Conservation (phyloP, 495 filamentous ascomycete genomes). For the Tuber melanosporum region DNA sequence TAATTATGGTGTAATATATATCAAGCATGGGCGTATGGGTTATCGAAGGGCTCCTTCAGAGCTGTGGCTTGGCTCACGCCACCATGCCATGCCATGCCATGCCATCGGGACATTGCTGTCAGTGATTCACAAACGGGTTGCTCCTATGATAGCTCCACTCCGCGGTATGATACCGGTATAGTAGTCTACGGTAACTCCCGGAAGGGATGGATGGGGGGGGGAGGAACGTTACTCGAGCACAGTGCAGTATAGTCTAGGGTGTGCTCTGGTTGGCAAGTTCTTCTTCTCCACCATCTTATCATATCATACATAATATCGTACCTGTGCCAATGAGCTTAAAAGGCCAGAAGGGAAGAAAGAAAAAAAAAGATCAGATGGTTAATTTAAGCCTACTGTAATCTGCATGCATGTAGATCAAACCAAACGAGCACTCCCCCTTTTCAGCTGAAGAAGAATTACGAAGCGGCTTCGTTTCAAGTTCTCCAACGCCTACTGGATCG, state of each 20-base stretch:
- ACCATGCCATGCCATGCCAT: not conserved
- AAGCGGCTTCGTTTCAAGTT: not conserved
- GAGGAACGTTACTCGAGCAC: too few species aligned
- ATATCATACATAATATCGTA: too few species aligned
- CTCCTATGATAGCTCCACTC: not conserved
- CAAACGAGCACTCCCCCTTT: not conserved
- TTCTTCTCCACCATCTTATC: too few species aligned
- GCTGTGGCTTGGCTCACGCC: not conserved
- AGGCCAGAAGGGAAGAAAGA: not conserved
- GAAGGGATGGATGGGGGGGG: too few species aligned
- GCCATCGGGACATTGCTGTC: not conserved
- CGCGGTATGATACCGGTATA: not conserved
- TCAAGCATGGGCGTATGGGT: too few species aligned
- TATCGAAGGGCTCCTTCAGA: not conserved
- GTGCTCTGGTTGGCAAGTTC: not conserved
- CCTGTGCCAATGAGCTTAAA: not conserved
- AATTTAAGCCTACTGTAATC: not conserved
- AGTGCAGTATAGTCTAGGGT: not conserved
- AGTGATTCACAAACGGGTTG: not conserved
- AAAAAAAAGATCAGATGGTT: not conserved
- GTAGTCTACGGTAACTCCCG: not conserved
- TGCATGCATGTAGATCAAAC: not conserved
- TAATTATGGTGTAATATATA: too few species aligned
- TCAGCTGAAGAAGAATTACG: slow-evolving; percentile 2
- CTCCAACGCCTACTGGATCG: not conserved